Base-by-base conservation (phyloP, 805 yeast species). In the Candida koratica region DNA sequence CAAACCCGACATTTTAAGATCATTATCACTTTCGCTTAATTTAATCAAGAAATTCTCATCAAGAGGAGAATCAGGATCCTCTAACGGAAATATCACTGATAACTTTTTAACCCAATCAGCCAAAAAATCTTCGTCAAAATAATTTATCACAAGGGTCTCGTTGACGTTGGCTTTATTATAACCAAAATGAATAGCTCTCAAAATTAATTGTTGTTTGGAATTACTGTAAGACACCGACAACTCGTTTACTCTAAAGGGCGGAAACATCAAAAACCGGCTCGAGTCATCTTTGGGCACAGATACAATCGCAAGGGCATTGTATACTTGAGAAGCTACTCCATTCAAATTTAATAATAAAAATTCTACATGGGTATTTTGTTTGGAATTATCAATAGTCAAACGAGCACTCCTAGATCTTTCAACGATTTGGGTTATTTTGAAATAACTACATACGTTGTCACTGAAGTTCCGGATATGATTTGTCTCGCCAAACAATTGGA, bases 281-380 rank as follows among this genome's bases (percentile, higher is more conserved):
- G 37, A 43, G 6, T 30, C 29, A 14, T 44, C 46, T n/a, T 32
- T 27, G 6, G 56, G 54, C 12, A 56, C 38, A 3, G 49, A 44
- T 5, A 36, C 38, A 10, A 67, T 48, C 5, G 70, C 73, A 46
- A 66, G 56, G 5, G 73, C 56, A 38, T 66, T 61, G 42, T 47
- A 60, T 5, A 24, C n/a, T 29, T 38, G 38, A 23, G 44, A 30
- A 5, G 47, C 43, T 11, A 36, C 35, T 8, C 42, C 48, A n/a
- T 48, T 38, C 36, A 64, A 52, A 34, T 63, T 55, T 39, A 67
- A 53, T 25, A 67, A 52, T 12, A 64, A 44, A 36, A 67, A 46
- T 45, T 67, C 71, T 12, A 62, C 47, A 3, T 31, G 32, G 9
- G 25, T 24, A 28, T 35, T 17, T 32, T 40, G 17, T 34, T 30